Conservation (phyloP, 805 yeast species). For the Ogataea ganodermae region DNA sequence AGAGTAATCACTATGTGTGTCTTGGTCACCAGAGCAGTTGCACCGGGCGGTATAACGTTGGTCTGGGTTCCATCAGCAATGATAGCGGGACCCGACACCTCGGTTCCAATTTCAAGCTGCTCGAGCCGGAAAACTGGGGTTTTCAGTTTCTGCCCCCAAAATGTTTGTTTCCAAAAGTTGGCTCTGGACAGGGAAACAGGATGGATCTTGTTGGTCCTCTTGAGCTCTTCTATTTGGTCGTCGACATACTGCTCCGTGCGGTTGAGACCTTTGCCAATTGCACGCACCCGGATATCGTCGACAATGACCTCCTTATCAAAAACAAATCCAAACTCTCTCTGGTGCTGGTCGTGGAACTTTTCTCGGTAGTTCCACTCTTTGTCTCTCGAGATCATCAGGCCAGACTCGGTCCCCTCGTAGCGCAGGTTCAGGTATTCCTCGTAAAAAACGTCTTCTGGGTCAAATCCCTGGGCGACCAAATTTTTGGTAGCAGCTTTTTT, state of each 20-base stretch:
- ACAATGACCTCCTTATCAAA: conserved; percentile 60
- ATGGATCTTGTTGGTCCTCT: conserved; percentile 19
- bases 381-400: conserved; percentile 58
- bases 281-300: conserved; percentile 75
- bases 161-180: no score
- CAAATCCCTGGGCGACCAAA: conserved; percentile 56
- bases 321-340: conserved; percentile 73
- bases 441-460: conserved; percentile 43
- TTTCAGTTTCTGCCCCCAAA: conserved; percentile 56
- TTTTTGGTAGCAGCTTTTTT: conserved; percentile 42
- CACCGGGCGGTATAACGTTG: conserved; percentile 65
- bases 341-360: conserved; percentile 56
- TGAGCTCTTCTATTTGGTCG: conserved; percentile 49
- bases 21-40: conserved; percentile 55
- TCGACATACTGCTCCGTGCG: conserved; percentile 46
- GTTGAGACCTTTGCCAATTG: conserved; percentile 60
- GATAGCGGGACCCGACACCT: conserved; percentile 70
- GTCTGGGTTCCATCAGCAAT: conserved; percentile 83
- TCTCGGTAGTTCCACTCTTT: conserved; percentile 37
- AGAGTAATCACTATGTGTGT: conserved; percentile 57
- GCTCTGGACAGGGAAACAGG: no score
- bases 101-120: conserved; percentile 53
- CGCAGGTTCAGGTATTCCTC: conserved; percentile 77
- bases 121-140: conserved; percentile 60
- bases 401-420: conserved; percentile 88